Conservation (phyloP, 129 eudicot genomes). For the Rutidosis leptorrhynchoides region DNA sequence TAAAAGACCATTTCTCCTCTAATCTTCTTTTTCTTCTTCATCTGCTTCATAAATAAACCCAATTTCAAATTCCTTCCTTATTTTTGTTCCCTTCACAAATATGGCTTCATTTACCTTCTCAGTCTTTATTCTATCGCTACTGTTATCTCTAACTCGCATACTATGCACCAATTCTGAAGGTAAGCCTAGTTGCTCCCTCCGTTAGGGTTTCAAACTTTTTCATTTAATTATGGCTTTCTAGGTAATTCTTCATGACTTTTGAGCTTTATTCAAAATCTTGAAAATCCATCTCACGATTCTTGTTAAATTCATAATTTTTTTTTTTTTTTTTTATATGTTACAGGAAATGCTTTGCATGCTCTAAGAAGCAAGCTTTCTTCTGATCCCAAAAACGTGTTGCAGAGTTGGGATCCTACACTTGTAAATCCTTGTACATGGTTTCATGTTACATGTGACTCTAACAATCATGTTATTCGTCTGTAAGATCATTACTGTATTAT, state of each 20-base stretch:
- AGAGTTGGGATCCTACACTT: conserved; percentile 92
- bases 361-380: conserved; percentile 57
- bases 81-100: conserved; percentile 17
- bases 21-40: too few relatives aligned
- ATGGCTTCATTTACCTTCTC: conserved; percentile 33
- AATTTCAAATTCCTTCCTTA: conserved; percentile 22
- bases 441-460: conserved; percentile 75
- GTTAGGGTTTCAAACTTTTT: conserved; percentile 20
- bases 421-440: conserved; percentile 95
- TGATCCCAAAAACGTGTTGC: conserved; percentile 72
- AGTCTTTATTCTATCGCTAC: conserved; percentile 35
- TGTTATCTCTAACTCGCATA: conserved; percentile 42
- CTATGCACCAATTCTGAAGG: conserved; percentile 74
- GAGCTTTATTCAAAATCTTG: conserved; percentile 16
- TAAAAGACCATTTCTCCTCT: conserved; percentile 15
- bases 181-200: conserved; percentile 14
- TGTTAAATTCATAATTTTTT: background rate
- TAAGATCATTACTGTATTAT: too few relatives aligned
- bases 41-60: conserved; percentile 33
- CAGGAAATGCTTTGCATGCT: conserved; percentile 81
- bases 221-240: background rate
- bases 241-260: conserved; percentile 19
- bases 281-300: conserved; percentile 15
- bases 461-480: conserved; percentile 71
- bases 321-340: conserved; percentile 16